These are phyloP conservation scores for Plantago lanceolata DNA, from an alignment of 305 asterid species.

Conservation along the genomic window DNA sequence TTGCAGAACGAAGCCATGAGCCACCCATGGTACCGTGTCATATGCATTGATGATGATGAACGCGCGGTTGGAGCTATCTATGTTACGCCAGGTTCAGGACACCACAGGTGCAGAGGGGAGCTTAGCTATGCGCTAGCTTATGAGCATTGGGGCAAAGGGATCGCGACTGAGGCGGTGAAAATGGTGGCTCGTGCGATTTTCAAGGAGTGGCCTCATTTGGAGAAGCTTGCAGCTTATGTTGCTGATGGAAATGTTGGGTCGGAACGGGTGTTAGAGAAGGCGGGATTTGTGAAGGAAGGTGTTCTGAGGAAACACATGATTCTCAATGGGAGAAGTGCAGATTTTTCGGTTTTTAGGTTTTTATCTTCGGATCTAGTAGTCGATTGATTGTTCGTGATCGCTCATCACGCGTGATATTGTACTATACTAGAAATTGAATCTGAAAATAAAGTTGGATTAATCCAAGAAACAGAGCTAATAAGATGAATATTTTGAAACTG, in stretches of 20 bases:
- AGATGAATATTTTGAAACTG: too few species aligned
- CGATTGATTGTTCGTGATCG: too few species aligned
- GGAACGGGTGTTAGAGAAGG: constrained; percentile 71
- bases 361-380: too few species aligned
- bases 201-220: constrained; percentile 54
- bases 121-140: constrained; percentile 54
- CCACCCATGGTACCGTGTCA: constrained; percentile 51
- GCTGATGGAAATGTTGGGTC: constrained; percentile 55
- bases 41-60: constrained; percentile 40
- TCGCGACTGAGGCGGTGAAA: constrained; percentile 57
- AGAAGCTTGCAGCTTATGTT: constrained; percentile 58
- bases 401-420: too few species aligned
- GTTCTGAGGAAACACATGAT: constrained; percentile 54
- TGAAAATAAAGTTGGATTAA: too few species aligned
- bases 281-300: constrained; percentile 58
- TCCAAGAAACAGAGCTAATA: too few species aligned
- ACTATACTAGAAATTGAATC: too few species aligned
- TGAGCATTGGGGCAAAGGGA: constrained; percentile 55
- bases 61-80: constrained; percentile 44
- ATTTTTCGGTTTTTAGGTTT: too few species aligned
- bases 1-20: constrained; percentile 17
- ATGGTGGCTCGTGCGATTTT: constrained; percentile 48
- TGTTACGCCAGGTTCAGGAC: constrained; percentile 34
- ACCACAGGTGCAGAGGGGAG: constrained; percentile 44
- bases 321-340: background rate